These are phyloP conservation scores for Wickerhamia fluorescens DNA, from an alignment of 805 yeast species.

Conservation along the genomic window DNA sequence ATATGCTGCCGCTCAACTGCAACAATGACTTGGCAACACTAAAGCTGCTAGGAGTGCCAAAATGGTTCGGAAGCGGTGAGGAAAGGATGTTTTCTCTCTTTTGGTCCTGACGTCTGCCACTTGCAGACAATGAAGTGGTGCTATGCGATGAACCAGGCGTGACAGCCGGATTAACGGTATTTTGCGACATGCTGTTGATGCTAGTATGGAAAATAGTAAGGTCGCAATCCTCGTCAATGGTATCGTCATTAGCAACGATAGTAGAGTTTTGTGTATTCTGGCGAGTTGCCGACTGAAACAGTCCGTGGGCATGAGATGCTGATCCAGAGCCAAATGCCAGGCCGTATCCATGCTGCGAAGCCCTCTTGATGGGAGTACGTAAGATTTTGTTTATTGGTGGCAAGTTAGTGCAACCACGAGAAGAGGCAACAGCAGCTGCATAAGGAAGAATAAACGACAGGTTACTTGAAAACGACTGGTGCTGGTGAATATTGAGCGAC, in stretches of 20 bases:
- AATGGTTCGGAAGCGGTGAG: conserved; percentile 25
- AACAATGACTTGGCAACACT: conserved; percentile 39
- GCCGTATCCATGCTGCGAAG: too few species aligned
- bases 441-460: conserved; percentile 3
- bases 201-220: conserved; percentile 13
- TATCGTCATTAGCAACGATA: conserved; percentile 10
- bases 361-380: conserved; percentile 35
- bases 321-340: too few species aligned
- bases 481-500: background rate
- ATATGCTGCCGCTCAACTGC: conserved; percentile 38
- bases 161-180: too few species aligned
- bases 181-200: conserved; percentile 3
- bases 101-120: too few species aligned
- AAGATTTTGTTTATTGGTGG: conserved; percentile 39
- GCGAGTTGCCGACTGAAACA: too few species aligned
- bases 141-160: too few species aligned
- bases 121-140: conserved; percentile 1
- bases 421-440: conserved; percentile 3
- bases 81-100: conserved; percentile 25
- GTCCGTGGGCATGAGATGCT: too few species aligned
- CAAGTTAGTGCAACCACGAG: conserved; percentile 9
- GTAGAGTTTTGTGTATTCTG: conserved; percentile 5
- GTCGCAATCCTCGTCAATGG: conserved; percentile 18
- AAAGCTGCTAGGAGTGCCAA: conserved; percentile 41
- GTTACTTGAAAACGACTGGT: conserved; percentile 1